Evolutionary conservation across 352 stramenopile genomes (phyloP), one percentile per base, ranked within the genome.

Genomic region (Phytophthora cryptogea): DNA sequence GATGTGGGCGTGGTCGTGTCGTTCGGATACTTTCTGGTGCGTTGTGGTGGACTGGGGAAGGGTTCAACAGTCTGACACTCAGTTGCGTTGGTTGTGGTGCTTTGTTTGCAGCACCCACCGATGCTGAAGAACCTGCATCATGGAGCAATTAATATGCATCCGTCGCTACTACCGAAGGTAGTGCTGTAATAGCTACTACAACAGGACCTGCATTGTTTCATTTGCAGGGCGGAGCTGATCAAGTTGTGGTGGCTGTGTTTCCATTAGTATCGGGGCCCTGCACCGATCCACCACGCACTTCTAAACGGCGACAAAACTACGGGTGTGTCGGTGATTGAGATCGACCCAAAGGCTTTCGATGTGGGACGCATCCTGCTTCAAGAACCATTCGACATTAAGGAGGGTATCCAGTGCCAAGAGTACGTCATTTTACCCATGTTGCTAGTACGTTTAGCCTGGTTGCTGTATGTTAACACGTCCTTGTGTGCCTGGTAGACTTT

Each of bases 61-160:
- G 16, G 20, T 59, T 36, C 4, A 39, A 39, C 1, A 16, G 33
- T 32, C 8, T 48, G 20, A n/a, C 6, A 55, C 39, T 61, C 17
- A 63, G 16, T 28, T n/a, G 35, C 11, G 17, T 27, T 58, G 28
- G 49, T 20, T 41, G 17, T 44, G 13, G 33, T 42, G 30, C 45
- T 41, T 26, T 23, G 33, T 43, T 55, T 73, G 42, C 41, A 91
- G 81, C 80, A 94, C 54, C 76, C 80, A 41, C 80, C 92, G 49
- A 77, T 96, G 74, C 70, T 95, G 8, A 68, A 66, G 11, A 74
- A 80, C 8, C 58, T 95, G 17, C 33, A 74, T 13, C 66, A 89
- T 37, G 86, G 88, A 5, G 86, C 87, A 20, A 89, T 96, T 57
- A 96, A 96, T 60, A 92, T 96, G 85, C 88, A 96, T 46, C 88